phyloP scores from a whole-genome alignment of 352 stramenopile species.

The Aphanomyces euteiches region DNA sequence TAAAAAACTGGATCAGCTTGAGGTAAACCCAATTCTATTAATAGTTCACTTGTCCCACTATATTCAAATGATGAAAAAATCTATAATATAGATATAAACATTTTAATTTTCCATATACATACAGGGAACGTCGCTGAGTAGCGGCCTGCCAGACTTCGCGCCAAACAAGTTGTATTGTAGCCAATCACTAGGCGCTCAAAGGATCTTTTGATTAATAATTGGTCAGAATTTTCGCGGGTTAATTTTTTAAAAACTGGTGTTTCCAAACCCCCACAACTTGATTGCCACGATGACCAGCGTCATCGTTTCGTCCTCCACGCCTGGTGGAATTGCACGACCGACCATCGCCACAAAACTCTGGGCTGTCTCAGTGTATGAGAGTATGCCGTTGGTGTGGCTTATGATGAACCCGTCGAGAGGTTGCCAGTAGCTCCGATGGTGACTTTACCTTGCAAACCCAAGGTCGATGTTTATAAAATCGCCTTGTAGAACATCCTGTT shows the following conservation, averaged over 20 bases:
- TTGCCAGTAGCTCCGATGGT: too few species aligned
- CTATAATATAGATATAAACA: background rate
- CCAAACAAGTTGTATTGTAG: too few species aligned
- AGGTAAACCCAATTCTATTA: conserved; percentile 6
- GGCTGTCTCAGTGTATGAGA: background rate
- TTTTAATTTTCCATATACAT: background rate
- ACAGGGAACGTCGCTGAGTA: background rate
- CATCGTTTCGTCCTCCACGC: background rate
- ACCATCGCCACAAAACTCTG: background rate
- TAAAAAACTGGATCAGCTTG: conserved; percentile 6
- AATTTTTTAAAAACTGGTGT: background rate
- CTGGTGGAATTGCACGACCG: background rate
- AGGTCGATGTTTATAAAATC: too few species aligned
- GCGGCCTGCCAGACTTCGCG: too few species aligned
- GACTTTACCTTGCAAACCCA: too few species aligned
- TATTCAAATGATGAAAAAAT: conserved; percentile 10
- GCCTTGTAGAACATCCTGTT: too few species aligned
- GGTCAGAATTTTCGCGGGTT: too few species aligned
- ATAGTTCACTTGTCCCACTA: background rate
- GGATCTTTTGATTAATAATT: too few species aligned
- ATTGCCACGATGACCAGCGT: background rate
- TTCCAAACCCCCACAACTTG: background rate
- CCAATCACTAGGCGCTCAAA: too few species aligned
- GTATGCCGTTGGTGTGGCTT: conserved; percentile 26
- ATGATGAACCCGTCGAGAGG: conserved; percentile 35